phyloP scores from a whole-genome alignment of 495 filamentous ascomycete species.

The Jackrogersella multiformis region DNA sequence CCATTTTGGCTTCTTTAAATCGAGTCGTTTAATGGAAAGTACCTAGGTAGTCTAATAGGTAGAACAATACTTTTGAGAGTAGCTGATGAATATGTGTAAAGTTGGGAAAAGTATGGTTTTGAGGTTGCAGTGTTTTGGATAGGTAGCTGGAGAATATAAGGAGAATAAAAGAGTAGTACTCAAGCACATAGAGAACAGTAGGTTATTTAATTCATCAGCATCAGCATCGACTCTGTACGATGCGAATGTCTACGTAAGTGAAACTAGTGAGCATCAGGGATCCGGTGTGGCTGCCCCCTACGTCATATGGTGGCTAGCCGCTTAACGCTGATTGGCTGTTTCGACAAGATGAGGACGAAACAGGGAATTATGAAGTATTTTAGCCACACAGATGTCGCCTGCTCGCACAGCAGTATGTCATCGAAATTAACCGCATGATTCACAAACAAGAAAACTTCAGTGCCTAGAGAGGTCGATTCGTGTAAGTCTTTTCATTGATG shows the following conservation, averaged over 20 bases:
- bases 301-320: slow-evolving; percentile 29
- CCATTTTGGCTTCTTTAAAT: slow-evolving; percentile 41
- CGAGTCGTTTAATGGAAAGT: neutral
- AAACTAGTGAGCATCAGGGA: neutral
- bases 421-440: slow-evolving; percentile 18
- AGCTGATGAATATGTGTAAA: no score
- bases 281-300: slow-evolving; percentile 21
- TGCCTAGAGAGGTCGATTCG: neutral
- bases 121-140: neutral
- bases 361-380: slow-evolving; percentile 24
- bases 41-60: no score
- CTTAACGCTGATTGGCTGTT: slow-evolving; percentile 9
- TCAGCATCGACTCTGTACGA: no score
- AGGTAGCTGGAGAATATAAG: neutral
- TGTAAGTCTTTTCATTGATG: no score
- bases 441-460: neutral
- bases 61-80: no score
- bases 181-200: neutral
- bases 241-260: slow-evolving; percentile 12
- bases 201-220: neutral
- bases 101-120: no score
- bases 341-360: slow-evolving; percentile 13
- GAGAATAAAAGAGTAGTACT: neutral
- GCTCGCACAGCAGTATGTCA: slow-evolving; percentile 18
- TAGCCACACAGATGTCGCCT: slow-evolving; percentile 23